Base-by-base conservation (phyloP, 176 grass and related monocot genomes). In the Eleusine coracana region DNA sequence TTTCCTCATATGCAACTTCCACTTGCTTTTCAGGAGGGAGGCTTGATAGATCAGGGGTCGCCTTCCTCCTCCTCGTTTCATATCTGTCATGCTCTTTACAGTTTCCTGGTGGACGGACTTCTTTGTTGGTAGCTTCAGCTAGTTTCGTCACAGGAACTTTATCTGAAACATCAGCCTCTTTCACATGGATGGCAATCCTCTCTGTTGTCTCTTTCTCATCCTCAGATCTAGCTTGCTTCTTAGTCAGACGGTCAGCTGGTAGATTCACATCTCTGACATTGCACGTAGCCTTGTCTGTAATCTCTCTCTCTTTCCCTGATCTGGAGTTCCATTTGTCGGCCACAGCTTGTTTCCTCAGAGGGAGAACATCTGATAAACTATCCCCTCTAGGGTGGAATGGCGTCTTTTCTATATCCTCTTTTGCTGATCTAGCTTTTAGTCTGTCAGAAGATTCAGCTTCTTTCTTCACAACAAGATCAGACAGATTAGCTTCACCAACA, bases 1-100 rank as follows among this genome's bases (percentile, higher is more conserved):
- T 83, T 85, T 92, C 90, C 74, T 86, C 83, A 11, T 73, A 88
- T 7, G 83, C 82, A 74, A 69, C 82, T 89, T 92, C 90, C 36
- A 82, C 81, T 74, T 86, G 82, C 79, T 92, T 88, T 92, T 89
- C 87, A 40, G 88, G 75, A 74, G 88, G 88, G 13, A 87, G 40
- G 40, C 31, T 79, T n/a, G n/a, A 20, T 86, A 86, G 11, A 72
- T 78, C 68, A 73, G 68, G 74, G 42, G 29, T 70, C 67, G 46
- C 23, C 51, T 89, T 89, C 38, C 29, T 73, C 11, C 55, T 88
- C 28, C 79, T 82, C 66, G 11, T 75, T 54, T 63, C 63, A 44
- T 83, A 50, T 60, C 40, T 66, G 38, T 2, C 41, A 49, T 17
- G 48, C 67, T 71, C 77, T 62, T 52, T 79, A 18, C 49, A 28